Conservation (phyloP, 225 moss, liverwort and hornwort genomes). For the Polytrichum commune region DNA sequence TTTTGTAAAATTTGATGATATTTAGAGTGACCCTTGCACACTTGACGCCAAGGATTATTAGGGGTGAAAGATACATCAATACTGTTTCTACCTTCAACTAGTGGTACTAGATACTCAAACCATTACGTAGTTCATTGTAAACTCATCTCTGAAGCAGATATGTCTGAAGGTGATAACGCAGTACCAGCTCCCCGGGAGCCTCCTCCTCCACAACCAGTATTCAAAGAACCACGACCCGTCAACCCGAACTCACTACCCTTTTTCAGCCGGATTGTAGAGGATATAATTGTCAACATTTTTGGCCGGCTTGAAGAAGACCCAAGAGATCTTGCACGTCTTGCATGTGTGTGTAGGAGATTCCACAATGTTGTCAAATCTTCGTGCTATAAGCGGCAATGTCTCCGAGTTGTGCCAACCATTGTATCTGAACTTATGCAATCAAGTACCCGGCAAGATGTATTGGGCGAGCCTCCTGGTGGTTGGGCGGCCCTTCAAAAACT, state of each 20-base stretch:
- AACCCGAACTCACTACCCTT: conserved; percentile 47
- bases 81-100: not conserved
- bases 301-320: conserved; percentile 74
- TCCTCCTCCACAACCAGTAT: conserved; percentile 27
- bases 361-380: conserved; percentile 56
- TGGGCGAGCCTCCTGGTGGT: conserved; percentile 72
- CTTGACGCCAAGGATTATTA: not conserved
- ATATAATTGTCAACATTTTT: conserved; percentile 70
- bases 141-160: not conserved
- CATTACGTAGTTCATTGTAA: not conserved
- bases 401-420: conserved; percentile 55
- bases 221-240: conserved; percentile 45
- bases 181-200: conserved; percentile 16
- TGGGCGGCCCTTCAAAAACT: conserved; percentile 74
- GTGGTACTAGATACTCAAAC: not conserved
- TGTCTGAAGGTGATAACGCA: conserved; percentile 18
- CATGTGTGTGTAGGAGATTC: conserved; percentile 66
- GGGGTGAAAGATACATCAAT: not conserved
- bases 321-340: conserved; percentile 68
- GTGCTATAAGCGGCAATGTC: conserved; percentile 66
- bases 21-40: too few relatives aligned
- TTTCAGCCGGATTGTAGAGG: conserved; percentile 65
- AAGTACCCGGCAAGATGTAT: conserved; percentile 34
- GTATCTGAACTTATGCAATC: conserved; percentile 60
- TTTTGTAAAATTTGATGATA: too few relatives aligned